Base-by-base conservation (phyloP, 2,329 filamentous ascomycete species). In the Zarea fungicola region DNA sequence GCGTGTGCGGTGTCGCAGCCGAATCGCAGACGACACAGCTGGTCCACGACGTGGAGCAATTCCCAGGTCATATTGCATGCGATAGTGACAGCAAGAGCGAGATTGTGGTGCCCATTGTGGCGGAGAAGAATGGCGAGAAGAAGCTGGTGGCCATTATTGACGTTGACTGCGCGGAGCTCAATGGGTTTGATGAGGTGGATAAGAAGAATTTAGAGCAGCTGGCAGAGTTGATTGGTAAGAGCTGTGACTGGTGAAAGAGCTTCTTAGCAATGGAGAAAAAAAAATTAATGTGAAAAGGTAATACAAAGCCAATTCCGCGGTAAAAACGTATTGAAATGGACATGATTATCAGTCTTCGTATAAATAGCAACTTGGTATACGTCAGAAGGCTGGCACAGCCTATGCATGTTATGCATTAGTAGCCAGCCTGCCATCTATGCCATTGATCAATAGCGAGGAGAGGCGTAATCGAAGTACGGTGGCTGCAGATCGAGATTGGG, bases 51-150 rank as follows among this genome's bases (percentile, higher is more conserved):
- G 87, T 93, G 7, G 83, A 88, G 36, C 61, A 69, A 44, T 92
- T 92, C 60, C 84, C 85, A 0, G 87, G 86, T 2, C 88, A 92
- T 62, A 91, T 93, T 60, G 87, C 88, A 9, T 92, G 88, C 63
- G 88, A 93, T 64, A 78, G 80, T 4, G 84, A 81, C 50, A 88
- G 81, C 59, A 79, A 73, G 68, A 91, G 87, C 62, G 88, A 93
- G 71, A 84, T 93, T 62, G 88, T 93, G 16, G 87, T 92, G 42
- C 88, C 88, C 2, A 77, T 92, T 53, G 55, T 85, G 5, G 60
- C 60, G 14, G 56, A 60, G 5, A 44, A 57, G 44, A 58, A 60
- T 36, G 64, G 60, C 21, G 55, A 57, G 37, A 61, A 55, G 21
- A 71, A 78, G 69, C 68, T 85, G 6, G 82, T 87, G 19, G 87